Base-by-base conservation (phyloP, 441 rosid species). In the Jatropha podagrica region DNA sequence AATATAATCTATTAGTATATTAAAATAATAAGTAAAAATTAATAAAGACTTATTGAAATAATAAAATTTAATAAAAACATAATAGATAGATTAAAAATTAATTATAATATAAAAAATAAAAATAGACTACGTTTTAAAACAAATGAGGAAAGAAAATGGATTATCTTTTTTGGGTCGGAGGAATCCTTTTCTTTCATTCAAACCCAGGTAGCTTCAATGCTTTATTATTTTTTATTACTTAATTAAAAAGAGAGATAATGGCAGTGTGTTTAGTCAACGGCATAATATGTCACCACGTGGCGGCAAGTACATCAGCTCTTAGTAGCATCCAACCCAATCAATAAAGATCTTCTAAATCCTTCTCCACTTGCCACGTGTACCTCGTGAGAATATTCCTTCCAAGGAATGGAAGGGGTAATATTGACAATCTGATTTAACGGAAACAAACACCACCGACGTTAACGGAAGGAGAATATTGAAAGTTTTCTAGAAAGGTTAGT, bases 401-500 rank as follows among this genome's bases (percentile, higher is more conserved):
- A 13, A 49, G 5, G 52, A 37, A 40, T 58, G 2, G 13, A 56
- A 46, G n/a, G 46, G 46, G 17, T 17, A 52, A 0, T 3, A 72
- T 18, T 69, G 71, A 67, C 41, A 42, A 42, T 18, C 37, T 20
- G 8, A 77, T 78, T 23, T 10, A 67, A 82, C 81, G 54, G 72
- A 63, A 69, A 42, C 42, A 41, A 68, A 15, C 20, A 56, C 74
- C 77, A 79, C 84, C 86, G 83, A 83, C 86, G 79, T 67, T 85
- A 78, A 84, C 87, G 83, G 85, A 41, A 76, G 78, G 4, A 54
- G 54, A 59, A 60, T 23, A 4, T 8, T 23, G 13, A 12, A 23
- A 27, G 4, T 12, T 27, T 9, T 23, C 6, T 3, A 23, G 4
- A 11, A 4, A 26, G 40, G 65, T 12, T 3, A 4, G 6, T 32